phyloP scores from a whole-genome alignment of 2,329 filamentous ascomycete genomes.

The Neophaeococcomyces mojaviensis region DNA sequence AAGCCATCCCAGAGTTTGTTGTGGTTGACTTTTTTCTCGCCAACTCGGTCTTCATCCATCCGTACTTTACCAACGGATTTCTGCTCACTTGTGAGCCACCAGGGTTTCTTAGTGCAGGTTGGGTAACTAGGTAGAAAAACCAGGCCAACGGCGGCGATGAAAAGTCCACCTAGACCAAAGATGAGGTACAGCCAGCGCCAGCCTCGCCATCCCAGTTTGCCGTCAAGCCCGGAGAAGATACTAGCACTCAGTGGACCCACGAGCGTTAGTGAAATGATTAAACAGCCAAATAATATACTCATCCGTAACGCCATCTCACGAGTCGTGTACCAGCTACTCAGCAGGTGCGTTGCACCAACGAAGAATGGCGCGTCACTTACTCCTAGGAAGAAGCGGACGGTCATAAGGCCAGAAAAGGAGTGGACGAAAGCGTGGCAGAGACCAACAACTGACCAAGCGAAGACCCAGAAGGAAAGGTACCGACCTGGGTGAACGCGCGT shows the following conservation, averaged over 20 bases:
- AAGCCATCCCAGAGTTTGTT: constrained; percentile 41
- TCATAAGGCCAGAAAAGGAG: constrained; percentile 33
- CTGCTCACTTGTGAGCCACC: constrained; percentile 18
- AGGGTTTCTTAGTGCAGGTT: constrained; percentile 33
- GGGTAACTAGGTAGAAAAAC: constrained; percentile 37
- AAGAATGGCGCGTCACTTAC: constrained; percentile 40
- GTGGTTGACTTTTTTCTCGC: constrained; percentile 17
- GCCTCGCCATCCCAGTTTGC: constrained; percentile 45
- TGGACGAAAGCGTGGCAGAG: constrained; percentile 29
- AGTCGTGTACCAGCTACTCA: constrained; percentile 61
- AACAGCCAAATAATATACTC: constrained; percentile 52
- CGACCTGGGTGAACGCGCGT: constrained; percentile 31
- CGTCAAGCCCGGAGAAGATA: constrained; percentile 53
- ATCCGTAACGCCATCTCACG: constrained; percentile 47
- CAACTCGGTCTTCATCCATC: constrained; percentile 23
- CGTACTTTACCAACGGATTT: constrained; percentile 37
- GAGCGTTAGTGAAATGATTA: constrained; percentile 53
- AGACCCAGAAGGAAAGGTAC: constrained; percentile 34
- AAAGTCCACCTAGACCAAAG: constrained; percentile 44
- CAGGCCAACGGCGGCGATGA: constrained; percentile 33
- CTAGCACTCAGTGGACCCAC: constrained; percentile 50
- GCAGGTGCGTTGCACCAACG: constrained; percentile 47
- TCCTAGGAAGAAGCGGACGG: constrained; percentile 35
- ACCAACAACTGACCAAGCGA: constrained; percentile 29
- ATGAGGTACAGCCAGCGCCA: constrained; percentile 56